Base-by-base conservation (phyloP, 345 rosid species). In the Brassica cretica region DNA sequence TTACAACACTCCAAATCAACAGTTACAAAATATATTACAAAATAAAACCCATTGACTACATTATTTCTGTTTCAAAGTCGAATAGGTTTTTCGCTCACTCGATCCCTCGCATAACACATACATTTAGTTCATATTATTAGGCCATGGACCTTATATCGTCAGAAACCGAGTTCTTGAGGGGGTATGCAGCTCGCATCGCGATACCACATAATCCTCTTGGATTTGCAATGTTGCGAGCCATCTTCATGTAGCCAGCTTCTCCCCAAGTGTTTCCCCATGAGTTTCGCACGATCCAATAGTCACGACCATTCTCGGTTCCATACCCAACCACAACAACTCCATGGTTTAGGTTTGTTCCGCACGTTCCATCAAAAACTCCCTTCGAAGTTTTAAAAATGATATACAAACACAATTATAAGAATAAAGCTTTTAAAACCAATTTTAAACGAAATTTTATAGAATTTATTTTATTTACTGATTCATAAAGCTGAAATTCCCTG, bases 401-500 rank as follows among this genome's bases (percentile, higher is more conserved):
- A 49, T n/a, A 49, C 56, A 49, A 49, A n/a, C 18, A n/a, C 18
- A 49, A 49, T n/a, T n/a, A 49, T 49, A n/a, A 49, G 18, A 49
- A 49, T 49, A 49, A 49, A 49, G 16, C 56, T 12, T 46, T 14
- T 46, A 12, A 46, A 46, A 46, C 53, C 16, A 46, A 46, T 49
- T 49, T 49, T 4, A n/a, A 49, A n/a, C 18, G 18, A 49, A n/a
- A 49, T 1, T 3, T 14, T 49, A n/a, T n/a, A 27, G 35, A 27
- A 61, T 4, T 60, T 1, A 14, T 79, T 59, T 59, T 1, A 21
- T 58, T 21, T 86, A 93, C 97, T 29, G 92, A 75, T 0, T 92
- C 84, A 51, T 93, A 91, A 0, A 91, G 89, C 62, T 93, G 97
- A 76, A 93, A 92, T 78, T 89, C 97, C 59, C 59, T 6, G 59